Percentiles rank a stretch among this genome's conserved stretches.
Conservation (phyloP, 164 flowering plant genomes). For the Pachysandra terminalis region DNA sequence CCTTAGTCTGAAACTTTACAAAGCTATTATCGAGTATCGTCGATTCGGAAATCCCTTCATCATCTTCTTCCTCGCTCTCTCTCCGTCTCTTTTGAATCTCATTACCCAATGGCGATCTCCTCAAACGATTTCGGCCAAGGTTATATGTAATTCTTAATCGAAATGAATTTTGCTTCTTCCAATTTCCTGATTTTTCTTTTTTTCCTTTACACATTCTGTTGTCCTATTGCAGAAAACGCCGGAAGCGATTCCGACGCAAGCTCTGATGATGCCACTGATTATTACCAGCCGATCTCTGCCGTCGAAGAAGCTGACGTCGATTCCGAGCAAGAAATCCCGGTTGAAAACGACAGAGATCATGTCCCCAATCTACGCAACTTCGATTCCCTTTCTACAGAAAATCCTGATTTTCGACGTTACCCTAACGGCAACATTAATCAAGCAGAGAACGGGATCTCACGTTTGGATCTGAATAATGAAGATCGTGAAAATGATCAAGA, state of each 20-base stretch:
- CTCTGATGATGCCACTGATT: constrained; percentile 38
- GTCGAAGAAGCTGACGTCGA: constrained; percentile 28
- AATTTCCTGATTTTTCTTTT: neutral
- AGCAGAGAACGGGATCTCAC: constrained; percentile 32
- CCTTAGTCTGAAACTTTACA: too few species aligned
- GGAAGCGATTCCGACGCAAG: constrained; percentile 55
- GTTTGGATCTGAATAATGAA: constrained; percentile 18
- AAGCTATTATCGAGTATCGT: too few species aligned
- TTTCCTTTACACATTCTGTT: neutral
- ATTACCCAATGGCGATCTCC: constrained; percentile 27
- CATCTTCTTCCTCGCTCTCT: neutral
- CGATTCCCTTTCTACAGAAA: neutral
- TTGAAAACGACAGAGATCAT: constrained; percentile 12
- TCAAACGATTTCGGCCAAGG: constrained; percentile 26
- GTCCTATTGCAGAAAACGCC: constrained; percentile 27
- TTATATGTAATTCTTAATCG: neutral
- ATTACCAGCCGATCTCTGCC: constrained; percentile 63
- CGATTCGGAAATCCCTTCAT: too few species aligned
- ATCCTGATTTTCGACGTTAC: constrained; percentile 9
- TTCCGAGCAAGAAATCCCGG: constrained; percentile 14
- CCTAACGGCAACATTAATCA: constrained; percentile 27
- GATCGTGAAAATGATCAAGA: constrained; percentile 17
- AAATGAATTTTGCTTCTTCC: neutral
- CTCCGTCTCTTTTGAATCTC: neutral
- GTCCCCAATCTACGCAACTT: neutral